Conservation (phyloP, 345 rosid genomes). For the Pseudoturritis turrita region DNA sequence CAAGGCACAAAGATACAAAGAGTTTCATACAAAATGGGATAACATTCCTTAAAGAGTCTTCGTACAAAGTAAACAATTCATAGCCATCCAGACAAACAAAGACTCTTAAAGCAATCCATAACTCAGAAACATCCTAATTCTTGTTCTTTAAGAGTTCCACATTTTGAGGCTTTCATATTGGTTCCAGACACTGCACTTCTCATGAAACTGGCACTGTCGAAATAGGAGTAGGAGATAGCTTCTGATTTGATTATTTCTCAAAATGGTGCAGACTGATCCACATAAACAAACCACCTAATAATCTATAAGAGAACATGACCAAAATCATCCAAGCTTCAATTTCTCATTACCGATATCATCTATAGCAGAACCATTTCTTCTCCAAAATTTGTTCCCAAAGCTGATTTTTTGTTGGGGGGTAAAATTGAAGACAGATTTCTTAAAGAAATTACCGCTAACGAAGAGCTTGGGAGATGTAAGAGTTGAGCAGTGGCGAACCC, state of each 20-base stretch:
- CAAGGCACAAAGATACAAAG: not conserved
- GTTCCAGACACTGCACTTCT: not conserved
- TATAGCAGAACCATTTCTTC: not conserved
- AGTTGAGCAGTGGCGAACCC: conserved; percentile 47
- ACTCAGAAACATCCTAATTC: not conserved
- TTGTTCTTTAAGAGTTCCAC: not conserved
- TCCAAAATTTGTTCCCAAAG: not conserved
- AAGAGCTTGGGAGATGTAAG: conserved; percentile 82
- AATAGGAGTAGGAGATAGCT: not conserved
- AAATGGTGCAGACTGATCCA: not conserved
- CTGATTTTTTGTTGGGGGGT: not conserved
- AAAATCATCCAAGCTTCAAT: not conserved
- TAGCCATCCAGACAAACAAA: not conserved
- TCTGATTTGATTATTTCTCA: not conserved
- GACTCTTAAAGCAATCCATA: not conserved
- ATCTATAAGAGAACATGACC: not conserved
- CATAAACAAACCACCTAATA: not conserved
- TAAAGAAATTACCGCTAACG: conserved; percentile 50
- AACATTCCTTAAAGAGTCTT: not conserved
- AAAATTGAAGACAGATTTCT: not conserved
- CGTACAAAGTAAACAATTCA: not conserved
- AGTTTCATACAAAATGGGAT: not conserved
- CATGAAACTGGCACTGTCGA: not conserved
- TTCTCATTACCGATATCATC: not conserved
- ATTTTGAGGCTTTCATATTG: not conserved